Conservation (phyloP, 2,329 filamentous ascomycete species). For the Rachicladosporium sp. region DNA sequence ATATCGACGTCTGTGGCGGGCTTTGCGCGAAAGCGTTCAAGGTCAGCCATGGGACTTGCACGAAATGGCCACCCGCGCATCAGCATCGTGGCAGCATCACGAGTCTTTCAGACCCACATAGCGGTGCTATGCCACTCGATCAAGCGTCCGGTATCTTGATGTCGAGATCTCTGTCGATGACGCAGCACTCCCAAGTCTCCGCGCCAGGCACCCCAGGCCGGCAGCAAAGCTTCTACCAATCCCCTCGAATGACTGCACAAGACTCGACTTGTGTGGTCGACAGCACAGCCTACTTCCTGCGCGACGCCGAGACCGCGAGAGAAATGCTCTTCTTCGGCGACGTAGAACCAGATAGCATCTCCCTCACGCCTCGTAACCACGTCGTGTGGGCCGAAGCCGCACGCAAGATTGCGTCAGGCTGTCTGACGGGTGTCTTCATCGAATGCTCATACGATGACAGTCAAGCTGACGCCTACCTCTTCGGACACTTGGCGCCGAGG, state of each 20-base stretch:
- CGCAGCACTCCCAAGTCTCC: constrained; percentile 14
- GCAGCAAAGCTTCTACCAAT: constrained; percentile 16
- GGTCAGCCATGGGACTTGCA: constrained; percentile 83
- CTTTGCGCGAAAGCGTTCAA: constrained; percentile 79
- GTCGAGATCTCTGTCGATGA: constrained; percentile 13
- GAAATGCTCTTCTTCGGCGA: constrained; percentile 94
- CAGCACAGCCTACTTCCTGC: constrained; percentile 88
- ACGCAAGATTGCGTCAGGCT: constrained; percentile 62
- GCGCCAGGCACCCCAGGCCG: constrained; percentile 20
- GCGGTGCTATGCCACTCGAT: neutral
- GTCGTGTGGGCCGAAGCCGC: constrained; percentile 81
- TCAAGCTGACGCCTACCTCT: constrained; percentile 64
- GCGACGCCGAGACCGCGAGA: constrained; percentile 42
- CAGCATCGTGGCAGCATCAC: constrained; percentile 31
- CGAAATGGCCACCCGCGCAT: constrained; percentile 42
- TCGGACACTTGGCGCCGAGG: constrained; percentile 75
- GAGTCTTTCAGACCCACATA: constrained; percentile 24
- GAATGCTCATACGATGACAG: constrained; percentile 88
- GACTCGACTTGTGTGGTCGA: constrained; percentile 56
- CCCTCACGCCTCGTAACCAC: constrained; percentile 67
- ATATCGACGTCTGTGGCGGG: constrained; percentile 77
- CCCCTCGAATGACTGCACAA: constrained; percentile 14
- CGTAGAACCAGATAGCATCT: constrained; percentile 82
- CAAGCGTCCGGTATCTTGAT: neutral
- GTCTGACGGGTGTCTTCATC: constrained; percentile 74